Evolutionary conservation across 441 rosid genomes (phyloP).

Genomic region (Pelargonium cotyledonis): DNA sequence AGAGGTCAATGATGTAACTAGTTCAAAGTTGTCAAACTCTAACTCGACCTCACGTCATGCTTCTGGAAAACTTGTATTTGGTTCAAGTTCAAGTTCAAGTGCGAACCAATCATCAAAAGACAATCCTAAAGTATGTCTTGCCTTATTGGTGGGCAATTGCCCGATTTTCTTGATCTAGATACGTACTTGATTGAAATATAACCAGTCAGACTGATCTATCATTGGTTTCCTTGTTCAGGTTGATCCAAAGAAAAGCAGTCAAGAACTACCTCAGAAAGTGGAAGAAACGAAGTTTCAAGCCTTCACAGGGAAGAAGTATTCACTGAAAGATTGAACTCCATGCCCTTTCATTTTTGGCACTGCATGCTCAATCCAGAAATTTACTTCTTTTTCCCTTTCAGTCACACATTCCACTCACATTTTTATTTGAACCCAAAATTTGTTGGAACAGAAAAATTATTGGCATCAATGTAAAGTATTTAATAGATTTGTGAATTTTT

Average conservation of each 20-base stretch:
- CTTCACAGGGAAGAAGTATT: slow-evolving; percentile 53
- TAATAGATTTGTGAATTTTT: too few relatives aligned
- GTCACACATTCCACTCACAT: too few relatives aligned
- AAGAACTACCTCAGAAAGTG: slow-evolving; percentile 26
- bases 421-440: neutral
- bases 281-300: slow-evolving; percentile 48
- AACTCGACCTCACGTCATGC: slow-evolving; percentile 17
- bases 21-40: slow-evolving; percentile 25
- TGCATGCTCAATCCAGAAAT: too few relatives aligned
- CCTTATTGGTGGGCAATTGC: neutral
- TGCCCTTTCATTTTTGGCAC: neutral
- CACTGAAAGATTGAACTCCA: slow-evolving; percentile 39
- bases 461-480: too few relatives aligned
- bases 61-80: slow-evolving; percentile 48
- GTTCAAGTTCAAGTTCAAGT: slow-evolving; percentile 24
- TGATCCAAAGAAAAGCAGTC: slow-evolving; percentile 25
- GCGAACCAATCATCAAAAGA: slow-evolving; percentile 25
- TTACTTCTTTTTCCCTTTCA: too few relatives aligned
- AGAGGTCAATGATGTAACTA: slow-evolving; percentile 20
- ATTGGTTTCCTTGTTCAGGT: slow-evolving; percentile 23
- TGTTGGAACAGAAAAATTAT: neutral
- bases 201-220: too few relatives aligned
- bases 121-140: slow-evolving; percentile 25
- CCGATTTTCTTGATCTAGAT: neutral
- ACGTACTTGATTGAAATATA: neutral